These are phyloP conservation scores for Platanthera zijinensis DNA, from an alignment of 106 monocot species.

Conservation along the genomic window DNA sequence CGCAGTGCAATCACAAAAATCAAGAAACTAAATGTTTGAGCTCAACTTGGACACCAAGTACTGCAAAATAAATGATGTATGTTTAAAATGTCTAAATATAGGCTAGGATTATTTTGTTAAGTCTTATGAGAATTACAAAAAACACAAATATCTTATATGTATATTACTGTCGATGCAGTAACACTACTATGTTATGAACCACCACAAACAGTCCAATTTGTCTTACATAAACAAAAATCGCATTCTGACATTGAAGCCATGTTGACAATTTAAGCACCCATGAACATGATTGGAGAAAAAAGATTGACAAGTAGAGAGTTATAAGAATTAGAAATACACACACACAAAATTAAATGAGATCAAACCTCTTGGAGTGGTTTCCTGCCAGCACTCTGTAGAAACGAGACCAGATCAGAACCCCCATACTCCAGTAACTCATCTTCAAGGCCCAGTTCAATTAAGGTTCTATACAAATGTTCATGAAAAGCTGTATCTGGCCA, in stretches of 20 bases:
- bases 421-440: slow-evolving; percentile 88
- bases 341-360: slow-evolving; percentile 3
- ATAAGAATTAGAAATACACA: too few relatives aligned
- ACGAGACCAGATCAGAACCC: slow-evolving; percentile 86
- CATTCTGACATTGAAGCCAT: background rate
- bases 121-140: background rate
- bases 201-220: background rate
- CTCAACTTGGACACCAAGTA: background rate
- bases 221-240: background rate
- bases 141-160: background rate
- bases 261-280: background rate
- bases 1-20: background rate
- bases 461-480: slow-evolving; percentile 68
- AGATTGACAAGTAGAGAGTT: background rate
- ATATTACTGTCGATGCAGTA: background rate
- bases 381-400: slow-evolving; percentile 80
- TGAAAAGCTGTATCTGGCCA: slow-evolving; percentile 85
- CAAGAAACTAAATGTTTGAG: background rate
- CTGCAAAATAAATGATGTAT: background rate
- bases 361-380: slow-evolving; percentile 51
- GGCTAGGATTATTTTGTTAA: background rate
- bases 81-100: background rate
- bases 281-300: background rate
- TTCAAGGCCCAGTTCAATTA: slow-evolving; percentile 85
- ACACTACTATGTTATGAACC: background rate